Conservation (phyloP, 306 rosid species). For the Rosa multiflora region DNA sequence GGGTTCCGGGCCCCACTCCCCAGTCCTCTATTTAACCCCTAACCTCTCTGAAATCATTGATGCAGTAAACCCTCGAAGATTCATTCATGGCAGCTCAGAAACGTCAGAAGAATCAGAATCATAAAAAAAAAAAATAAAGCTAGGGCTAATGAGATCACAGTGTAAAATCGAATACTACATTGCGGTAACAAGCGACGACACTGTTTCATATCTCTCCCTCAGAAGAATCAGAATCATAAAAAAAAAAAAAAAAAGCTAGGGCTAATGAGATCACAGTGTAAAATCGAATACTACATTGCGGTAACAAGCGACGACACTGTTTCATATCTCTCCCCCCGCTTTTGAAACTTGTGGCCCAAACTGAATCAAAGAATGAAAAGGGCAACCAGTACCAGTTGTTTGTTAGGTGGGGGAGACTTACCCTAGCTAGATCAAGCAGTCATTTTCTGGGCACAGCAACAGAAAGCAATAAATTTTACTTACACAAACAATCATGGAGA, state of each 20-base stretch:
- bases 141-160: constrained; percentile 2
- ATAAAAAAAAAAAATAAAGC: constrained; percentile 8
- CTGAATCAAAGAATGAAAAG: neutral
- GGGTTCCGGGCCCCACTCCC: constrained; percentile 47
- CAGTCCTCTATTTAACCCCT: constrained; percentile 32
- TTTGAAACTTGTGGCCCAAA: constrained; percentile 5
- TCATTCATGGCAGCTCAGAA: constrained; percentile 42
- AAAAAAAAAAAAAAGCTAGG: constrained; percentile 1
- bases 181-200: neutral
- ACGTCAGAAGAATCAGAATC: constrained; percentile 16
- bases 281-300: constrained; percentile 8
- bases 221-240: constrained; percentile 23
- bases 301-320: constrained; percentile 19
- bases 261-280: constrained; percentile 17
- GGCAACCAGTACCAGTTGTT: constrained; percentile 28
- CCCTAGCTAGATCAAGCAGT: constrained; percentile 36
- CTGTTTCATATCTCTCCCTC: constrained; percentile 41
- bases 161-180: constrained; percentile 21
- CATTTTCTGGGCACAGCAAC: constrained; percentile 40
- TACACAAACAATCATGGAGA: constrained; percentile 65
- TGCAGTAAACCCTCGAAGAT: constrained; percentile 52
- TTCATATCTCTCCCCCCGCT: constrained; percentile 34
- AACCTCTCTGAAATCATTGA: constrained; percentile 54
- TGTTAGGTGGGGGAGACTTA: constrained; percentile 58
- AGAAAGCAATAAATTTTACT: constrained; percentile 16